phyloP scores from a whole-genome alignment of 164 flowering plant species.

The Vitis rotundifolia region DNA sequence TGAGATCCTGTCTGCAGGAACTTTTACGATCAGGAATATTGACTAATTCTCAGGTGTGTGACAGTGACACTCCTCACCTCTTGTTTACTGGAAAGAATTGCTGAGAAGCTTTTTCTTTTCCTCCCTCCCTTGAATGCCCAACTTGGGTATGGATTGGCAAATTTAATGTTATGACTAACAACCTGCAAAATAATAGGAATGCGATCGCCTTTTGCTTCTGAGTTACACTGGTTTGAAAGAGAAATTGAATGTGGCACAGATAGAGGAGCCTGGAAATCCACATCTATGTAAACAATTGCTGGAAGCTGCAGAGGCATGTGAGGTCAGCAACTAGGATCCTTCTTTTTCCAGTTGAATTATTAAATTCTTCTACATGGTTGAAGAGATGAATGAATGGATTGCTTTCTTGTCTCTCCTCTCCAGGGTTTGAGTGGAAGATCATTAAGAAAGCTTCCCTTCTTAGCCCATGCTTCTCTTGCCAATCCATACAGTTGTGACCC shows the following conservation, averaged over 20 bases:
- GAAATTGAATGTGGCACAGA: slow-evolving; percentile 36
- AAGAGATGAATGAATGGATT: no score
- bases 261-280: slow-evolving; percentile 26
- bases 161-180: slow-evolving; percentile 1
- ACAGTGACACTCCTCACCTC: background rate
- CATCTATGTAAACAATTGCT: slow-evolving; percentile 53
- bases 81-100: no score
- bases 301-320: slow-evolving; percentile 82
- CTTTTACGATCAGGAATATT: slow-evolving; percentile 71
- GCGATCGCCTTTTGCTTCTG: slow-evolving; percentile 41
- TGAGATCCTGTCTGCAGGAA: slow-evolving; percentile 87
- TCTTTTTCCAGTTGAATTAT: background rate
- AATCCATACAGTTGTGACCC: slow-evolving; percentile 55
- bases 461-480: slow-evolving; percentile 78
- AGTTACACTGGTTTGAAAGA: slow-evolving; percentile 55
- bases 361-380: background rate
- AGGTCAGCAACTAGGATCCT: slow-evolving; percentile 42
- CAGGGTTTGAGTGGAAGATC: slow-evolving; percentile 96
- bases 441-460: slow-evolving; percentile 93
- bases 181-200: slow-evolving; percentile 26
- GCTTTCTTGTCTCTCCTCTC: slow-evolving; percentile 3
- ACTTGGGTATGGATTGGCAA: background rate
- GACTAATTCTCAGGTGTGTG: slow-evolving; percentile 44
- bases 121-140: background rate
- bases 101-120: no score